These are phyloP conservation scores for Leishmania martiniquensis DNA, from an alignment of 208 protist species.

Conservation along the genomic window DNA sequence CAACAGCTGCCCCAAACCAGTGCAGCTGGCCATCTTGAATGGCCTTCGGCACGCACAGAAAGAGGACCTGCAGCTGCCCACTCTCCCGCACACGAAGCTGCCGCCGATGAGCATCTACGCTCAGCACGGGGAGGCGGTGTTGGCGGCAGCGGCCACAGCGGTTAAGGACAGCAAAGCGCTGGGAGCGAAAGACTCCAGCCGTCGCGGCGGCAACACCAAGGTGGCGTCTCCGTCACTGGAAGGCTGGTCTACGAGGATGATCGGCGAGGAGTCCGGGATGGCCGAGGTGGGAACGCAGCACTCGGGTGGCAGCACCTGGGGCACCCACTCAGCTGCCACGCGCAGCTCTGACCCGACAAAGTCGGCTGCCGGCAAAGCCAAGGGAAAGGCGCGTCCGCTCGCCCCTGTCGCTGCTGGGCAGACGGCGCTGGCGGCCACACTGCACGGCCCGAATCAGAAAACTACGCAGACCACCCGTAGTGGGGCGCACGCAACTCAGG, in stretches of 20 bases:
- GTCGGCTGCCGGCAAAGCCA: not conserved
- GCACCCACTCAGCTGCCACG: too few relatives aligned
- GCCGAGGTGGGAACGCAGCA: not conserved
- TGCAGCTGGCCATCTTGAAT: slow-evolving; percentile 66
- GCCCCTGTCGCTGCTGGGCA: not conserved
- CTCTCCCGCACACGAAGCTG: slow-evolving; percentile 64
- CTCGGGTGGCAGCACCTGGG: too few relatives aligned
- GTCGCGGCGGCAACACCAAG: not conserved
- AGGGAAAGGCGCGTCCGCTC: not conserved
- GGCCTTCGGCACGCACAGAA: slow-evolving; percentile 63
- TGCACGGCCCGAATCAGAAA: not conserved
- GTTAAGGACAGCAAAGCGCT: not conserved
- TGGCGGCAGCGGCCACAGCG: slow-evolving; percentile 10
- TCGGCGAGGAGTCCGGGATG: not conserved
- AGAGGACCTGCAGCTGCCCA: slow-evolving; percentile 59
- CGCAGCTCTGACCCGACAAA: not conserved
- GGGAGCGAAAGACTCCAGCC: not conserved
- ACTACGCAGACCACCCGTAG: not conserved
- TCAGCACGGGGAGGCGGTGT: slow-evolving; percentile 30
- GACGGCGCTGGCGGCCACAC: not conserved
- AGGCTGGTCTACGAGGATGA: not conserved
- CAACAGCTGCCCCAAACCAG: slow-evolving; percentile 59
- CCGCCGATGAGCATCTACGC: slow-evolving; percentile 81
- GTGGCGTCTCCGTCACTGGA: not conserved
- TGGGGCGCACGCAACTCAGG: not conserved